These are phyloP conservation scores for Hericium erinaceus DNA, from an alignment of 768 basidiomycete species.

Conservation along the genomic window DNA sequence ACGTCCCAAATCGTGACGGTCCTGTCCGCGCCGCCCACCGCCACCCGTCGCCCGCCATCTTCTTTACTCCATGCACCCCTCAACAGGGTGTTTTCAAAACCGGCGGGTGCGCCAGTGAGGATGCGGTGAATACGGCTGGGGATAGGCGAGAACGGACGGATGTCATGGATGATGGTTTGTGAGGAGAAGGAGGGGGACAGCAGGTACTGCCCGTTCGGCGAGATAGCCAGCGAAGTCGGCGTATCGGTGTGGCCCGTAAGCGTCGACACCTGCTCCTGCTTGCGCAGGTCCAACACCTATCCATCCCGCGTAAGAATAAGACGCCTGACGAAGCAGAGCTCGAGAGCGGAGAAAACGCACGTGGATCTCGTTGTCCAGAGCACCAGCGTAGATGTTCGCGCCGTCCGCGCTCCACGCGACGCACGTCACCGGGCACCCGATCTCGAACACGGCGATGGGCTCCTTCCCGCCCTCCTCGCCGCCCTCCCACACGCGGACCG, in stretches of 20 bases:
- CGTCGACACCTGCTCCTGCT: conserved; percentile 69
- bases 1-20: conserved; percentile 86
- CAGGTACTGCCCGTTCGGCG: conserved; percentile 80
- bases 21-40: conserved; percentile 85
- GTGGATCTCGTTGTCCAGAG: conserved; percentile 93
- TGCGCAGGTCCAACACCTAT: conserved; percentile 86
- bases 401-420: conserved; percentile 93
- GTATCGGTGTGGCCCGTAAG: conserved; percentile 87
- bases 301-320: neutral
- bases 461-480: conserved; percentile 65
- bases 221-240: conserved; percentile 86
- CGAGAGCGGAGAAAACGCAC: conserved; percentile 35
- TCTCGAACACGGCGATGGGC: conserved; percentile 69
- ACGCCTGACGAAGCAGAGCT: neutral
- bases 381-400: conserved; percentile 80
- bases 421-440: conserved; percentile 86
- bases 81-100: conserved; percentile 85
- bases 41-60: conserved; percentile 72
- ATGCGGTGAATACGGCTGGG: conserved; percentile 74
- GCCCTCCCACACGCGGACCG: conserved; percentile 87
- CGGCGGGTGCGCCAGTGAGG: conserved; percentile 80
- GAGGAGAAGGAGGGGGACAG: conserved; percentile 90
- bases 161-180: conserved; percentile 81
- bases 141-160: conserved; percentile 87
- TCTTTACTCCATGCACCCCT: conserved; percentile 83